Evolutionary conservation across 1,284 basidiomycete species (phyloP).

Genomic region (Ceratobasidium papillatum): DNA sequence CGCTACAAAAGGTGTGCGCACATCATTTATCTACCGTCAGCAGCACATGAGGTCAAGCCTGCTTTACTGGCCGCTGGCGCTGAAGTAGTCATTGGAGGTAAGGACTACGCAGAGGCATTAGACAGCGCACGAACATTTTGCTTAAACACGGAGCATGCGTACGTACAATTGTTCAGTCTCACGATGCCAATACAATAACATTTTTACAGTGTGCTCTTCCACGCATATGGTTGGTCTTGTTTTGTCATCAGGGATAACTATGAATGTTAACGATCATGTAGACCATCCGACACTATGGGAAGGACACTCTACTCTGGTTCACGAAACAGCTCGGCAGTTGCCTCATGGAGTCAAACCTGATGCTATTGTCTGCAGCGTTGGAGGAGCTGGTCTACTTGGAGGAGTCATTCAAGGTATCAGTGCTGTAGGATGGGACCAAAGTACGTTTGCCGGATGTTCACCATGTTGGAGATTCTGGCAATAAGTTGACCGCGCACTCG

Average conservation of each 20-base stretch:
- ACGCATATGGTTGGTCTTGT: constrained; percentile 59
- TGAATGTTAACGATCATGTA: background rate
- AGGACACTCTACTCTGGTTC: constrained; percentile 74
- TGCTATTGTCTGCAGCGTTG: constrained; percentile 78
- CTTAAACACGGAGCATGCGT: constrained; percentile 61
- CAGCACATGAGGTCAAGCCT: constrained; percentile 47
- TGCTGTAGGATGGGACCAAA: constrained; percentile 61
- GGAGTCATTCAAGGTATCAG: constrained; percentile 73
- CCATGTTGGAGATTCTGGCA: background rate
- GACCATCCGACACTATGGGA: constrained; percentile 73
- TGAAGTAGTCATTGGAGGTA: constrained; percentile 63
- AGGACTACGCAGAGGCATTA: constrained; percentile 66
- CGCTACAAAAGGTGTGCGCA: constrained; percentile 47
- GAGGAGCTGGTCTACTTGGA: constrained; percentile 73
- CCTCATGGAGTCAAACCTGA: constrained; percentile 60
- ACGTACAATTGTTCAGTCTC: constrained; percentile 49
- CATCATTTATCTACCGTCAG: constrained; percentile 25
- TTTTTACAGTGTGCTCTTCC: constrained; percentile 64
- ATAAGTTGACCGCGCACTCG: background rate
- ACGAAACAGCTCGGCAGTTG: constrained; percentile 67
- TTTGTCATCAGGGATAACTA: background rate
- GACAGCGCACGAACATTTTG: constrained; percentile 59
- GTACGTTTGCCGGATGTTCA: constrained; percentile 38
- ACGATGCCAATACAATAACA: background rate
- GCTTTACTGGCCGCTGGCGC: constrained; percentile 63